These are phyloP conservation scores for Fusarium sp. DNA, from an alignment of 2,329 filamentous ascomycete species.

Conservation along the genomic window DNA sequence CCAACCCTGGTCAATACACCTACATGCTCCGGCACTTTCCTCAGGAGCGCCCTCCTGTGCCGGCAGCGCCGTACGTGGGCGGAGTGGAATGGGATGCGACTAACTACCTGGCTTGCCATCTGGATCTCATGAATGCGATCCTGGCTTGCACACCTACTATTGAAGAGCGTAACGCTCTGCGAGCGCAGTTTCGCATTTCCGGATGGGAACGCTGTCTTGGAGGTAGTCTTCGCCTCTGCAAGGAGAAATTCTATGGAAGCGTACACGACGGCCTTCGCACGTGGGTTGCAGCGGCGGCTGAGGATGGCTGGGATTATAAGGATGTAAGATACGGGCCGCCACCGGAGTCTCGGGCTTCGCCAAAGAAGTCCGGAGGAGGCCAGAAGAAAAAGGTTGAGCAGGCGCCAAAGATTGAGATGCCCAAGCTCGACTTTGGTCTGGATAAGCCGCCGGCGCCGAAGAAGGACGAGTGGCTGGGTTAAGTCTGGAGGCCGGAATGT, in stretches of 20 bases:
- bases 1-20: constrained; percentile 54
- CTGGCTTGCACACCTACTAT: constrained; percentile 77
- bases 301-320: constrained; percentile 86
- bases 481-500: constrained; percentile 31
- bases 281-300: constrained; percentile 86
- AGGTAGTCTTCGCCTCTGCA: constrained; percentile 84
- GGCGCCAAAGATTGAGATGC: constrained; percentile 68
- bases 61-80: constrained; percentile 93
- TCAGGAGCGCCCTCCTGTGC: constrained; percentile 83
- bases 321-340: constrained; percentile 78
- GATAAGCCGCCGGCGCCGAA: constrained; percentile 45
- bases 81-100: constrained; percentile 99
- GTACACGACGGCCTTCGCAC: constrained; percentile 88
- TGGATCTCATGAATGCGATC: constrained; percentile 92
- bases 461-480: constrained; percentile 47
- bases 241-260: constrained; percentile 95
- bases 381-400: constrained; percentile 62
- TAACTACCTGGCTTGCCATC: constrained; percentile 90
- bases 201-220: constrained; percentile 94
- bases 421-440: constrained; percentile 60
- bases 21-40: constrained; percentile 81
- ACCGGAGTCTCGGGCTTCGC: constrained; percentile 44
- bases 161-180: constrained; percentile 76
- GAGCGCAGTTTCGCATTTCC: constrained; percentile 78
- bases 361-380: constrained; percentile 47